phyloP scores from a whole-genome alignment of 2,329 filamentous ascomycete species.

The Colletotrichum tanaceti region DNA sequence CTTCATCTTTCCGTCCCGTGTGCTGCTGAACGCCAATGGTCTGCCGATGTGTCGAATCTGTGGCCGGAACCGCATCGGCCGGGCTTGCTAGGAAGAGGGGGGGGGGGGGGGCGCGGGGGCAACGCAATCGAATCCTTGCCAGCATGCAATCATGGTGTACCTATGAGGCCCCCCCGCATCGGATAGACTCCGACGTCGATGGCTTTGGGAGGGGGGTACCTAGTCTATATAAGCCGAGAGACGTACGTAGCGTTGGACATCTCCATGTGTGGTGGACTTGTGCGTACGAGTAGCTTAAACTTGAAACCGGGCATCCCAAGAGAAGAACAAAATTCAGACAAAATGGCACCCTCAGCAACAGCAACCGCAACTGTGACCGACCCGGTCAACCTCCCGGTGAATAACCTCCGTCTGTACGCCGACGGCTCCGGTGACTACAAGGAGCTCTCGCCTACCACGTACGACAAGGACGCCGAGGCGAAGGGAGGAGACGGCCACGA shows the following conservation, averaged over 20 bases:
- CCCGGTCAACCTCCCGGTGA: conserved; percentile 35
- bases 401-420: conserved; percentile 52
- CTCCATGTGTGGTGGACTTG: neutral
- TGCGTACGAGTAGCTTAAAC: neutral
- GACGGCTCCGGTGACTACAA: conserved; percentile 46
- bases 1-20: conserved; percentile 15
- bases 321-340: conserved; percentile 4
- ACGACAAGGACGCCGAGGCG: conserved; percentile 46
- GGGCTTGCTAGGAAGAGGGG: neutral
- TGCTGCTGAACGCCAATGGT: conserved; percentile 22
- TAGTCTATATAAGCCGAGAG: conserved; percentile 33
- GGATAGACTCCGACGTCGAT: conserved; percentile 23
- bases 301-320: neutral
- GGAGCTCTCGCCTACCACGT: conserved; percentile 44
- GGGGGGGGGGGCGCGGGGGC: neutral
- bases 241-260: neutral
- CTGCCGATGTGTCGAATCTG: neutral
- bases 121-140: conserved; percentile 63
- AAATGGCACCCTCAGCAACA: conserved; percentile 51
- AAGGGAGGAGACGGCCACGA: conserved; percentile 42
- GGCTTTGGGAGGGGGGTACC: conserved; percentile 14
- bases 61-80: conserved; percentile 29
- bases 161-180: conserved; percentile 27
- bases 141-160: conserved; percentile 50
- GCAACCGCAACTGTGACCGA: conserved; percentile 47